phyloP scores from a whole-genome alignment of 768 basidiomycete genomes.

The Neoboletus subvelutipes region DNA sequence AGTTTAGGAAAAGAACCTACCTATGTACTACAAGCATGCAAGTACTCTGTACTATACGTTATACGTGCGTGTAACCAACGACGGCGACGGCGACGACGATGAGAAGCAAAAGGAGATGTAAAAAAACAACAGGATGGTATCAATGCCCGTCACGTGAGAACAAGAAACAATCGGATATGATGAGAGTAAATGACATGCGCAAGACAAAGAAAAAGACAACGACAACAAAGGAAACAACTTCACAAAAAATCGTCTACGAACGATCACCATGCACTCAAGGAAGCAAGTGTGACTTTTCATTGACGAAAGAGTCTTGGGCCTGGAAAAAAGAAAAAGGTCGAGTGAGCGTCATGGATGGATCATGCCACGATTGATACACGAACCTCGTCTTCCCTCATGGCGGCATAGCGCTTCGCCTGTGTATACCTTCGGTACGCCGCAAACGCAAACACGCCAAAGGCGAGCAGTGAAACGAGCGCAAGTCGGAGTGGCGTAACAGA shows the following conservation, averaged over 20 bases:
- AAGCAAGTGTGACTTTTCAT: conserved; percentile 27
- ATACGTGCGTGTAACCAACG: background rate
- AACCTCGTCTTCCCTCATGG: too few species aligned
- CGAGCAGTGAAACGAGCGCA: too few species aligned
- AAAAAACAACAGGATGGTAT: background rate
- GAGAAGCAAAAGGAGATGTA: too few species aligned
- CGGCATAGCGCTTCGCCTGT: too few species aligned
- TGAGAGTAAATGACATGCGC: background rate
- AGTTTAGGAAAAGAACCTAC: too few species aligned
- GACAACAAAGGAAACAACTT: too few species aligned
- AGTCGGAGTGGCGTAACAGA: too few species aligned
- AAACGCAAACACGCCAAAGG: too few species aligned
- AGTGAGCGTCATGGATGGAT: too few species aligned
- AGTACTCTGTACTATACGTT: conserved; percentile 16
- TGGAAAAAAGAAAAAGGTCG: background rate
- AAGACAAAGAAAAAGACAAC: background rate
- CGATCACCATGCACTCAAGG: conserved; percentile 14
- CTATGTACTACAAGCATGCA: conserved; percentile 7
- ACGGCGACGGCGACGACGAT: too few species aligned
- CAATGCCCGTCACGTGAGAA: background rate
- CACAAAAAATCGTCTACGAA: background rate
- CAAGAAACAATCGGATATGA: background rate
- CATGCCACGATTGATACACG: too few species aligned
- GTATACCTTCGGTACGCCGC: too few species aligned
- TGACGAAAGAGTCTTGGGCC: conserved; percentile 6